phyloP scores from a whole-genome alignment of 2,329 filamentous ascomycete species.

The Raffaelea albimanens region DNA sequence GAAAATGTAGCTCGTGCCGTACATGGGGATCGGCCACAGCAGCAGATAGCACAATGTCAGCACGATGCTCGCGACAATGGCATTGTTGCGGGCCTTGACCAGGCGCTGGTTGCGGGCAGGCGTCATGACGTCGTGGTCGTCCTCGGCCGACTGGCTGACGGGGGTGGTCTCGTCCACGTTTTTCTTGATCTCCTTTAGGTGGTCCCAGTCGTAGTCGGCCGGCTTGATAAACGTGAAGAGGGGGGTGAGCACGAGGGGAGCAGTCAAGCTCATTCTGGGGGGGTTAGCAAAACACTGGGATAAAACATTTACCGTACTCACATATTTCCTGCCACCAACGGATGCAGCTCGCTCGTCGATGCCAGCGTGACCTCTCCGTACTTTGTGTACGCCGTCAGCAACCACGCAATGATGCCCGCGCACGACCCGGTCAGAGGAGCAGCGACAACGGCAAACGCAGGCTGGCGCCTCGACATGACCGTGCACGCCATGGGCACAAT shows the following conservation, averaged over 20 bases:
- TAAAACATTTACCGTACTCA: too few relatives aligned
- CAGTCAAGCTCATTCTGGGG: background rate
- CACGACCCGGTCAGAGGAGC: background rate
- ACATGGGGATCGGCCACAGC: constrained; percentile 3
- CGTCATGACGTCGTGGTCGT: too few relatives aligned
- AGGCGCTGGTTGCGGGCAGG: too few relatives aligned
- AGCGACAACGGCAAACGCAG: background rate
- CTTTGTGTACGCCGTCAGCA: constrained; percentile 37
- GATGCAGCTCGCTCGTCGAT: background rate
- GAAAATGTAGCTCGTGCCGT: constrained; percentile 3
- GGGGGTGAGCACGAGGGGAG: background rate
- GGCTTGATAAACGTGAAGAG: background rate
- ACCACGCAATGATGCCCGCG: background rate
- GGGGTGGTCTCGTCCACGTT: too few relatives aligned
- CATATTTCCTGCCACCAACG: background rate
- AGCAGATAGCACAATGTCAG: background rate
- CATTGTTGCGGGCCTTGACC: too few relatives aligned
- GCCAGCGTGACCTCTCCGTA: constrained; percentile 59
- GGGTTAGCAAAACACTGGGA: too few relatives aligned
- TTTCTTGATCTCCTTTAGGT: background rate
- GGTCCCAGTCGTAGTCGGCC: background rate
- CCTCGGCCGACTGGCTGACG: too few relatives aligned
- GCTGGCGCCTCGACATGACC: background rate
- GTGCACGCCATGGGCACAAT: background rate
- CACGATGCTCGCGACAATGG: too few relatives aligned